Conservation (phyloP, 116 monocot genomes). For the Thalassia testudinum region DNA sequence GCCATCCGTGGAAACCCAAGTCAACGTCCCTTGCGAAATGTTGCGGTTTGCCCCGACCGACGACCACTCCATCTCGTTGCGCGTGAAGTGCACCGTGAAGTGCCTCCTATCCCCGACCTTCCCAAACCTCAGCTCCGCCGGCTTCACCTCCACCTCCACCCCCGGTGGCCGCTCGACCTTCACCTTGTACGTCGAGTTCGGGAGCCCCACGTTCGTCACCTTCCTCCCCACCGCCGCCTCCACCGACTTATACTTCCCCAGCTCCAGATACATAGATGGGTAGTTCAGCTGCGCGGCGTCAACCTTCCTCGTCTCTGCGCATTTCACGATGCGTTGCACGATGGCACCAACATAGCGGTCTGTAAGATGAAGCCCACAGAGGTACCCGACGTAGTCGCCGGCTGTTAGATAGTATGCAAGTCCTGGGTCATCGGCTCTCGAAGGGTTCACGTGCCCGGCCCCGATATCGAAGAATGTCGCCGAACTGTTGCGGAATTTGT, state of each 20-base stretch:
- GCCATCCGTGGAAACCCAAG: not conserved
- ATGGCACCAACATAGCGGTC: slow-evolving; percentile 31
- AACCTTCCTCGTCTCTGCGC: slow-evolving; percentile 9
- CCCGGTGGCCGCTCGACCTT: slow-evolving; percentile 20
- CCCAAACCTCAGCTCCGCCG: slow-evolving; percentile 24
- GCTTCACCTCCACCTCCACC: slow-evolving; percentile 31
- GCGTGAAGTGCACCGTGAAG: slow-evolving; percentile 14
- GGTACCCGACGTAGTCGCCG: slow-evolving; percentile 42
- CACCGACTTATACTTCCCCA: slow-evolving; percentile 18
- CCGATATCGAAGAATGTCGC: slow-evolving; percentile 41
- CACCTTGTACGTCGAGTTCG: slow-evolving; percentile 27
- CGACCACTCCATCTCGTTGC: too few relatives aligned
- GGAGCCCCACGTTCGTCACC: slow-evolving; percentile 42
- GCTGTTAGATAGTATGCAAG: slow-evolving; percentile 44
- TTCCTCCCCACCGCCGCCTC: slow-evolving; percentile 18
- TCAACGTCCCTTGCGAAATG: not conserved
- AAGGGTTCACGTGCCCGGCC: slow-evolving; percentile 41
- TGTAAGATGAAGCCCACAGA: slow-evolving; percentile 43
- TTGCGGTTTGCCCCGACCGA: too few relatives aligned
- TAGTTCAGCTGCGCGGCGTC: slow-evolving; percentile 53
- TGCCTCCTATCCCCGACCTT: slow-evolving; percentile 21
- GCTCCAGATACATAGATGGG: slow-evolving; percentile 47
- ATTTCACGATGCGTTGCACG: slow-evolving; percentile 33
- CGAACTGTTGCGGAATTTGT: slow-evolving; percentile 5
- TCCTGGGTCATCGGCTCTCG: slow-evolving; percentile 36